Conservation (phyloP, 257 asterid species). For the Capsicum chinense region DNA sequence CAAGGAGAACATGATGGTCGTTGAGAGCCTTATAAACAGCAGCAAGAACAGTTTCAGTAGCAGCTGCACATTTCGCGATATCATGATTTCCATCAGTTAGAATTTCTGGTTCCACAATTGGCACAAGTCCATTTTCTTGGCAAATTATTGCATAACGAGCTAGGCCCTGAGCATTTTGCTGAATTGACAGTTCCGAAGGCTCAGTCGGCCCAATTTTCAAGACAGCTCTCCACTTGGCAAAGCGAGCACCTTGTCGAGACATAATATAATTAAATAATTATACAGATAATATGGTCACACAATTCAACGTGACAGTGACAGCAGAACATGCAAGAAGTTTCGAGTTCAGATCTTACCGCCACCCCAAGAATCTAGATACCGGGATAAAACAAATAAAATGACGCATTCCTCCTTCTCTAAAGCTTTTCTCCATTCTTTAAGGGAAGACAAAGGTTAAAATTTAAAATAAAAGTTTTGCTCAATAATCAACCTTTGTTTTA, state of each 20-base stretch:
- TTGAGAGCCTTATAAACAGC: slow-evolving; percentile 84
- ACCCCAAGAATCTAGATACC: neutral
- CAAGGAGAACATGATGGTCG: slow-evolving; percentile 86
- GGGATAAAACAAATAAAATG: too few relatives aligned
- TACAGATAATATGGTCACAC: neutral
- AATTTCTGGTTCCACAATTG: slow-evolving; percentile 88
- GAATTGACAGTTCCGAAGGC: slow-evolving; percentile 76
- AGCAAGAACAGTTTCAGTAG: slow-evolving; percentile 71
- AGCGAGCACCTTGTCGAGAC: slow-evolving; percentile 57
- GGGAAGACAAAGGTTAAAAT: neutral
- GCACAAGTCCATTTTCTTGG: slow-evolving; percentile 90
- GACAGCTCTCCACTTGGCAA: slow-evolving; percentile 88
- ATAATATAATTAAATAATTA: neutral
- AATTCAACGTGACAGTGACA: neutral
- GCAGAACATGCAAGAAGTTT: neutral
- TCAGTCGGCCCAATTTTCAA: slow-evolving; percentile 72
- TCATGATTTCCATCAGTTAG: slow-evolving; percentile 77
- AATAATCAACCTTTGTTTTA: neutral
- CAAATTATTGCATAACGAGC: slow-evolving; percentile 91
- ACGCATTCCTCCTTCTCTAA: neutral
- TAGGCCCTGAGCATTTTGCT: slow-evolving; percentile 85
- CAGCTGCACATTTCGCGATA: slow-evolving; percentile 73
- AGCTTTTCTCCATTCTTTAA: too few relatives aligned
- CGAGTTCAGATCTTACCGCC: neutral
- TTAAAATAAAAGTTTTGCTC: too few relatives aligned